Conservation (phyloP, 2,329 filamentous ascomycete species). For the Chaetomium olivaceum region DNA sequence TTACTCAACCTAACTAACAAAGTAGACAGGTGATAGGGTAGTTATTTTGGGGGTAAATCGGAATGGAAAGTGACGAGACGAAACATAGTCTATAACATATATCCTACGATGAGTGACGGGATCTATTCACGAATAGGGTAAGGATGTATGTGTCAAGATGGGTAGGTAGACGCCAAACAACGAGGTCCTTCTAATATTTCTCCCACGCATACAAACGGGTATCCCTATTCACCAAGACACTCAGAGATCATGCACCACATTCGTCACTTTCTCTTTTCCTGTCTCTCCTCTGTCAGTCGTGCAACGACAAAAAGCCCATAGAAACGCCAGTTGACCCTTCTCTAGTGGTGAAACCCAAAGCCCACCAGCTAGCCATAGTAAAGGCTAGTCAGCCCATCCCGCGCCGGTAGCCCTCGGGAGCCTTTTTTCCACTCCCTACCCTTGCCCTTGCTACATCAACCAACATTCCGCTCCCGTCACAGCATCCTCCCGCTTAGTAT, state of each 20-base stretch:
- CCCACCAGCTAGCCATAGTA: neutral
- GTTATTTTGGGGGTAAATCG: neutral
- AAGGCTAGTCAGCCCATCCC: neutral
- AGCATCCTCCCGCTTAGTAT: neutral
- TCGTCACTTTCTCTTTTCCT: neutral
- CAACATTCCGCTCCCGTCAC: neutral
- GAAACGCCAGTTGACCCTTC: constrained; percentile 21
- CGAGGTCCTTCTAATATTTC: constrained; percentile 5
- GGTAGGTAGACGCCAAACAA: neutral
- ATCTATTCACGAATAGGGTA: neutral
- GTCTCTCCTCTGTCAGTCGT: neutral
- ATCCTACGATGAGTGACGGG: neutral
- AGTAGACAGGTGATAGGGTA: neutral
- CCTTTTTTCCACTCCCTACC: neutral
- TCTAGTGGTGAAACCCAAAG: constrained; percentile 7
- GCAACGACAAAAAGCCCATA: constrained; percentile 13
- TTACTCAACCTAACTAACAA: neutral
- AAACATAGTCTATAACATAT: neutral
- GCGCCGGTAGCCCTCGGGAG: neutral
- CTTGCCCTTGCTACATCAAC: neutral
- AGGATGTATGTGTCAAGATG: neutral
- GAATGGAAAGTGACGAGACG: neutral
- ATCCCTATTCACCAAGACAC: constrained; percentile 21
- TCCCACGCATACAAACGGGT: constrained; percentile 18
- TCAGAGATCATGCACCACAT: neutral